Evolutionary conservation across 2,329 filamentous ascomycete genomes (phyloP), one percentile per base, ranked within the genome.

Genomic region (Calonectria ilicicola): DNA sequence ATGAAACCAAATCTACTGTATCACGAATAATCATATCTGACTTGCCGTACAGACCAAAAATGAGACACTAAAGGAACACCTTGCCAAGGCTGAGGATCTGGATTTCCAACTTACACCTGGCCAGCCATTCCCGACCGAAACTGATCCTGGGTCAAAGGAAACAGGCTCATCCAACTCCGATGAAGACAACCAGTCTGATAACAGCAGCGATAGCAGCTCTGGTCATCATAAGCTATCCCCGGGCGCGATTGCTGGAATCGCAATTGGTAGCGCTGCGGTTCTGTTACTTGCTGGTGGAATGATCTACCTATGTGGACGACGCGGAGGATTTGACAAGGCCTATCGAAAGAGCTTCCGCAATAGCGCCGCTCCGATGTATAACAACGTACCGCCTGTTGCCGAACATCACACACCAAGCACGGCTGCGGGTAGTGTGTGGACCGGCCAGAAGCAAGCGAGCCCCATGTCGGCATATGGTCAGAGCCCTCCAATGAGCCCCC

Each of bases 241-340:
- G 0, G 90, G 90, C 5, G 88, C 87, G 2, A 92, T 93, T 32
- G 90, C 89, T 1, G 91, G 91, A 5, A 91, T 93, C 35, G 86
- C 85, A 1, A 84, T 93, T 42, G 90, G 90, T 27, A 82, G 80
- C 1, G 83, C 87, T 0, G 88, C 86, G 2, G 82, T 87, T 2
- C 65, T 89, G 5, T 72, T 86, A 21, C 74, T 87, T 1, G 86
- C 84, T 12, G 83, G 86, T 10, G 83, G 80, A 0, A 77, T 91
- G 7, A 76, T 91, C 64, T 89, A 88, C 65, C 76, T 89, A 53
- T 88, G 85, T 65, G 86, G 87, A 19, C 82, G 86, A 58, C 81
- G 78, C 40, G 78, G 78, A 47, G 78, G 78, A 10, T 80, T 80
- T 67, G 78, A 80, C 67, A 80, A 80, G 69, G 78, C 78, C 9